Evolutionary conservation across 2,329 filamentous ascomycete species (phyloP).

Genomic region (Leptographium radiaticola): DNA sequence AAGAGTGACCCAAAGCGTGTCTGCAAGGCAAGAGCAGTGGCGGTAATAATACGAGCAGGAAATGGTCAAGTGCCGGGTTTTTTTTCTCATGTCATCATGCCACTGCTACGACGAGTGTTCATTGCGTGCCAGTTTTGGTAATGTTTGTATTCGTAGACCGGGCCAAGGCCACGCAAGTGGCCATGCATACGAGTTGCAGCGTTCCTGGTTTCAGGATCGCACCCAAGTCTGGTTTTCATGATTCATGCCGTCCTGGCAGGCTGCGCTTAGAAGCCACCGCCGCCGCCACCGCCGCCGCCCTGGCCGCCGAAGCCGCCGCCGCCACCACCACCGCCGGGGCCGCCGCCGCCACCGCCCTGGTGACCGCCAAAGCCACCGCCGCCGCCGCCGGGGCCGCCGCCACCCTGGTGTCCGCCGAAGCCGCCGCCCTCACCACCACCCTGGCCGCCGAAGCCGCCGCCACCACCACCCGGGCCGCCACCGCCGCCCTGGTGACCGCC

Average conservation of each 20-base stretch:
- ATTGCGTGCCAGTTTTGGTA: too few relatives aligned
- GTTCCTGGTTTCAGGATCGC: too few relatives aligned
- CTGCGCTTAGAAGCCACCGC: constrained; percentile 10
- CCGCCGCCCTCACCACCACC: constrained; percentile 11
- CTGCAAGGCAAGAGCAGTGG: too few relatives aligned
- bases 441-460: constrained; percentile 13
- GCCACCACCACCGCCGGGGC: constrained; percentile 3
- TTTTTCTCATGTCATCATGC: too few relatives aligned
- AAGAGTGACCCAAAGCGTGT: too few relatives aligned
- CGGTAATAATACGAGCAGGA: too few relatives aligned
- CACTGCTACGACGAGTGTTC: too few relatives aligned
- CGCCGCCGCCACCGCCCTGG: constrained; percentile 2
- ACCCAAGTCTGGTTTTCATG: too few relatives aligned
- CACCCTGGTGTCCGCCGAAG: constrained; percentile 11
- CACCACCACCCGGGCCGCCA: constrained; percentile 1
- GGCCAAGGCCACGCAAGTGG: too few relatives aligned
- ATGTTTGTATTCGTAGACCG: too few relatives aligned
- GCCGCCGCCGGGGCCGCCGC: constrained; percentile 1
- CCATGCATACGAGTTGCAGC: too few relatives aligned
- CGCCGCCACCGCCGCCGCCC: constrained; percentile 2
- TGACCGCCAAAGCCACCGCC: background rate
- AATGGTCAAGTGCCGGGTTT: background rate
- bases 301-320: background rate
- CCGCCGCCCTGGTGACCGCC: background rate
- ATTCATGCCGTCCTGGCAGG: too few relatives aligned